These are phyloP conservation scores for Lablab purpureus DNA, from an alignment of 306 rosid species.

Conservation along the genomic window DNA sequence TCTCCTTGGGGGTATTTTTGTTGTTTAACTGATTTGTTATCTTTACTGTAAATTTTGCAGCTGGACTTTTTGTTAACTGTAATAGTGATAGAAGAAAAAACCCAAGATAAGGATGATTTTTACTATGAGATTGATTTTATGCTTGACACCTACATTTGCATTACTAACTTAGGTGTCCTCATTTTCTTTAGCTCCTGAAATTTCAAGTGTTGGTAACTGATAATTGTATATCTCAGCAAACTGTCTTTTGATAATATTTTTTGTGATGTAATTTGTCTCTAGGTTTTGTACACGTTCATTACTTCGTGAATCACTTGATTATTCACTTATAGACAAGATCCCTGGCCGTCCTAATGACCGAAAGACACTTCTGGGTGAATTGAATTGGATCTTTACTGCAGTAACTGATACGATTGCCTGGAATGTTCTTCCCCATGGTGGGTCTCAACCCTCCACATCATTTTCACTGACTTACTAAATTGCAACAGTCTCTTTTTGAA, in stretches of 20 bases:
- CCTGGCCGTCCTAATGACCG: slow-evolving; percentile 98
- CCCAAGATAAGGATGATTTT: slow-evolving; percentile 13
- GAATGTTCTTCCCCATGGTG: slow-evolving; percentile 99
- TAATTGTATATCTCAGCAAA: not conserved
- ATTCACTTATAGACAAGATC: slow-evolving; percentile 87
- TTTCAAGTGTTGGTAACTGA: slow-evolving; percentile 33
- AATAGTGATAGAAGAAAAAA: slow-evolving; percentile 6
- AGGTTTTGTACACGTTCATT: slow-evolving; percentile 95
- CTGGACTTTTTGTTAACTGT: not conserved
- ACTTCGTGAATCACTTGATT: slow-evolving; percentile 79
- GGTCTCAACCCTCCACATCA: slow-evolving; percentile 30
- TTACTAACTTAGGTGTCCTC: not conserved
- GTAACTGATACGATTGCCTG: slow-evolving; percentile 99
- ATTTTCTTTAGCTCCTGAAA: slow-evolving; percentile 21
- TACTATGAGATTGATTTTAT: slow-evolving; percentile 13
- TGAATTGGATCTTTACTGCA: slow-evolving; percentile 99
- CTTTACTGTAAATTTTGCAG: not conserved
- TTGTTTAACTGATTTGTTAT: too few relatives aligned
- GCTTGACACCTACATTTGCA: slow-evolving; percentile 5
- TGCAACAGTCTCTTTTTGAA: slow-evolving; percentile 13
- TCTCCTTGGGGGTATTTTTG: not conserved
- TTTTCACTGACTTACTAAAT: slow-evolving; percentile 9
- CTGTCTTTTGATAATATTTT: slow-evolving; percentile 9
- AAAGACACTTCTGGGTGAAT: slow-evolving; percentile 93
- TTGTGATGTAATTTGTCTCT: slow-evolving; percentile 43